phyloP scores from a whole-genome alignment of 2,329 filamentous ascomycete genomes.

The Pleomassaria siparia region DNA sequence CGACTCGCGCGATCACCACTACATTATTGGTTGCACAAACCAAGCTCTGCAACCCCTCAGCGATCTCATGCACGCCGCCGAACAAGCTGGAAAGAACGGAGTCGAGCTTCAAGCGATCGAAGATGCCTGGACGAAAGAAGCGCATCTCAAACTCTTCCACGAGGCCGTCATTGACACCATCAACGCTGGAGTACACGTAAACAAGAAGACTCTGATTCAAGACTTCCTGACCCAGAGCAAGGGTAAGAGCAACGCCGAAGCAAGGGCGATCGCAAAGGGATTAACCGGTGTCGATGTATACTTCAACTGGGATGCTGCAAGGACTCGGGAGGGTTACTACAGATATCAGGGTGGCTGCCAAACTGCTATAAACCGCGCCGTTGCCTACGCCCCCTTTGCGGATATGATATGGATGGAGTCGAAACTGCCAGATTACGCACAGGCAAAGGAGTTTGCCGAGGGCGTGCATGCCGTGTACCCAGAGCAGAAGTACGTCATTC shows the following conservation, averaged over 20 bases:
- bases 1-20: slow-evolving; percentile 90
- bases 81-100: slow-evolving; percentile 78
- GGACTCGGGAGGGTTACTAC: slow-evolving; percentile 95
- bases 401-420: slow-evolving; percentile 99
- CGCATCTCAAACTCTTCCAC: slow-evolving; percentile 83
- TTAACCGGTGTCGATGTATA: slow-evolving; percentile 78
- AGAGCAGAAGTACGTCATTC: slow-evolving; percentile 75
- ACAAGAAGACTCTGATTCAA: slow-evolving; percentile 68
- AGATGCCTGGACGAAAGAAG: slow-evolving; percentile 80
- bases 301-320: slow-evolving; percentile 94
- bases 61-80: slow-evolving; percentile 87
- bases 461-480: slow-evolving; percentile 95
- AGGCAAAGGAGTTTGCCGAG: slow-evolving; percentile 89
- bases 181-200: slow-evolving; percentile 63
- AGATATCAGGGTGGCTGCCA: slow-evolving; percentile 87
- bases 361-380: slow-evolving; percentile 85
- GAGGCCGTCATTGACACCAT: slow-evolving; percentile 86
- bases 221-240: slow-evolving; percentile 69
- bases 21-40: slow-evolving; percentile 90
- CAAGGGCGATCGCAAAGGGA: slow-evolving; percentile 74
- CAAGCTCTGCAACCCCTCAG: slow-evolving; percentile 78
- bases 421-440: slow-evolving; percentile 87
- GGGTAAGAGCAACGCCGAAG: slow-evolving; percentile 84
- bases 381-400: slow-evolving; percentile 89
- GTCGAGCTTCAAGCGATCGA: slow-evolving; percentile 85